phyloP scores from a whole-genome alignment of 2,329 filamentous ascomycete species.

The Cyphellophora attinorum region DNA sequence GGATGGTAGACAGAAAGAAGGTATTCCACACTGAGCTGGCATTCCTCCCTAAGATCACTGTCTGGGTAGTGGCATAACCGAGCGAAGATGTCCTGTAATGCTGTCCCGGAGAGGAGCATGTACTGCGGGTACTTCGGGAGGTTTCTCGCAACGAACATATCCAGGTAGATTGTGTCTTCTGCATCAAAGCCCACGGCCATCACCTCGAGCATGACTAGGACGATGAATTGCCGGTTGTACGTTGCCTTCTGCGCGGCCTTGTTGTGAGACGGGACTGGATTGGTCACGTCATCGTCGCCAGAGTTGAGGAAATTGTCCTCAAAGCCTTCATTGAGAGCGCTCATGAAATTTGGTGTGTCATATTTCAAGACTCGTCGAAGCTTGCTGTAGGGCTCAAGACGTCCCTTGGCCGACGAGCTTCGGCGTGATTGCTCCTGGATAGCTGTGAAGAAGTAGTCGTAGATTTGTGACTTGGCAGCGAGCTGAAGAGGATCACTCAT shows the following conservation, averaged over 20 bases:
- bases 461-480: constrained; percentile 77
- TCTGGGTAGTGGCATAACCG: constrained; percentile 80
- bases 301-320: constrained; percentile 83
- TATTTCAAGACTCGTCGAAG: constrained; percentile 76
- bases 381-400: constrained; percentile 47
- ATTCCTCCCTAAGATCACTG: constrained; percentile 75
- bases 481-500: constrained; percentile 64
- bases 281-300: constrained; percentile 37
- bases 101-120: constrained; percentile 77
- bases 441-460: constrained; percentile 88
- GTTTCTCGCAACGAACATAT: constrained; percentile 97
- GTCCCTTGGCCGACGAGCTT: constrained; percentile 27
- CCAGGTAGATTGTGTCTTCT: constrained; percentile 83
- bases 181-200: constrained; percentile 71
- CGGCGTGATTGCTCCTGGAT: constrained; percentile 34
- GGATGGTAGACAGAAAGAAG: constrained; percentile 88
- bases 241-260: constrained; percentile 45
- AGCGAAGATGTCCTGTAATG: constrained; percentile 68
- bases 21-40: constrained; percentile 94
- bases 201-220: constrained; percentile 82
- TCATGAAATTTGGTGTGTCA: constrained; percentile 85
- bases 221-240: constrained; percentile 68
- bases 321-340: constrained; percentile 92
- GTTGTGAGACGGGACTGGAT: constrained; percentile 52
- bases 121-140: constrained; percentile 95